phyloP scores from a whole-genome alignment of 2,329 filamentous ascomycete genomes.

The Apiospora hydei region DNA sequence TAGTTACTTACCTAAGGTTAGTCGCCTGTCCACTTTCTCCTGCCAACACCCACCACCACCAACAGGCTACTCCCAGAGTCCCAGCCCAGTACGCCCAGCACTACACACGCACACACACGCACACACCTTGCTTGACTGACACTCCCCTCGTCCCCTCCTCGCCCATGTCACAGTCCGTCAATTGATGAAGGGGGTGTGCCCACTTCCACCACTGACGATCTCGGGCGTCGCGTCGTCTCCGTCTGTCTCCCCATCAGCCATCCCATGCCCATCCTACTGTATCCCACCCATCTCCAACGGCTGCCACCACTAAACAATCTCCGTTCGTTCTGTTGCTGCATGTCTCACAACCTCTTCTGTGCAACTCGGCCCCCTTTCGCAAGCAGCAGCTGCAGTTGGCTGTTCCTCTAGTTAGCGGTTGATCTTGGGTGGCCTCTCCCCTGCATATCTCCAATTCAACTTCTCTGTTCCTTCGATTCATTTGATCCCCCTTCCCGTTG shows the following conservation, averaged over 20 bases:
- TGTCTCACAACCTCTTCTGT: conserved; percentile 14
- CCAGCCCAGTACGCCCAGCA: no score
- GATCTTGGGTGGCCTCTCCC: conserved; percentile 9
- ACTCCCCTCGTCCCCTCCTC: not conserved
- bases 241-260: conserved; percentile 19
- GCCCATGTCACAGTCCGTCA: not conserved
- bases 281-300: conserved; percentile 19
- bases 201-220: conserved; percentile 20
- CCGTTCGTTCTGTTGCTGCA: conserved; percentile 18
- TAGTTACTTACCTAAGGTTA: conserved; percentile 19
- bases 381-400: not conserved
- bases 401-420: not conserved
- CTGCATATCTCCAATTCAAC: conserved; percentile 18
- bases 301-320: conserved; percentile 16
- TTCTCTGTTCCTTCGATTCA: conserved; percentile 11
- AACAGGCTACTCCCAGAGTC: not conserved
- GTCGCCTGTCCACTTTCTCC: not conserved
- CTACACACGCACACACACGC: not conserved
- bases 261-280: not conserved
- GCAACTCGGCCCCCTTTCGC: conserved; percentile 18
- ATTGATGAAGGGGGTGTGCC: conserved; percentile 14
- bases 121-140: no score
- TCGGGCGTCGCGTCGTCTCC: conserved; percentile 13
- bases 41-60: conserved; percentile 11
- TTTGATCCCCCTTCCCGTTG: not conserved